Percentiles rank a stretch among this genome's conserved stretches.
Evolutionary conservation across 495 filamentous ascomycete species (phyloP).

Genomic region (Aspergillus carlsbadensis): DNA sequence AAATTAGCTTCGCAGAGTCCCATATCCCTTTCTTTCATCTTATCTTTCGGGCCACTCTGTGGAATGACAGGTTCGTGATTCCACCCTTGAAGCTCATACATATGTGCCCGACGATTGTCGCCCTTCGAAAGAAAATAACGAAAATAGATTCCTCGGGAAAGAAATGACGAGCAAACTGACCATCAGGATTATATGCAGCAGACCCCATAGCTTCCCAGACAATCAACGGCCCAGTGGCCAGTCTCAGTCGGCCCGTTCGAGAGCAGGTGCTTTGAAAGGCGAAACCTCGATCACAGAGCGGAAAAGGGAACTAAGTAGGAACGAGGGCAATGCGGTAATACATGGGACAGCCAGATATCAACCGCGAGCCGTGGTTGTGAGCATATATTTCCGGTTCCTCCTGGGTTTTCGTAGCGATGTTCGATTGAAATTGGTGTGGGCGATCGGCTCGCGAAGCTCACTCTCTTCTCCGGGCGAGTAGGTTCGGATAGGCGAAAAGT

Average conservation of each 20-base stretch:
- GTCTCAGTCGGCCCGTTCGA: conserved; percentile 23
- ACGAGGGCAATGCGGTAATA: conserved; percentile 17
- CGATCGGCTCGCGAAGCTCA: conserved; percentile 6
- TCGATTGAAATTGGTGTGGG: conserved; percentile 4
- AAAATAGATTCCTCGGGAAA: conserved; percentile 4
- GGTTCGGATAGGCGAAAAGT: background rate
- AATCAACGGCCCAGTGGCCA: conserved; percentile 21
- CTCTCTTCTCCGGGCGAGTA: background rate
- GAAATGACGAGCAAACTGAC: conserved; percentile 32
- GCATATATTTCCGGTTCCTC: conserved; percentile 2
- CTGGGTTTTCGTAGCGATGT: background rate
- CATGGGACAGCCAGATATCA: conserved; percentile 19
- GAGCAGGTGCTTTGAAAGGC: conserved; percentile 30
- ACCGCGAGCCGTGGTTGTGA: conserved; percentile 7
- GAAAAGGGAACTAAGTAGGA: background rate
- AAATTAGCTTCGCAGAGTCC: background rate
- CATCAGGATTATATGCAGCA: conserved; percentile 39
- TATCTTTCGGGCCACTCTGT: background rate
- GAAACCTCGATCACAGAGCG: conserved; percentile 11
- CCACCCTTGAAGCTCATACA: background rate
- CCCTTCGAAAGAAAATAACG: background rate
- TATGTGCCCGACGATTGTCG: background rate
- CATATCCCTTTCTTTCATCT: conserved; percentile 10
- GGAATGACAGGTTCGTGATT: background rate
- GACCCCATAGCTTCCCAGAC: conserved; percentile 38